These are phyloP conservation scores for Neurospora tetrasperma DNA, from an alignment of 495 filamentous ascomycete genomes.

Conservation along the genomic window DNA sequence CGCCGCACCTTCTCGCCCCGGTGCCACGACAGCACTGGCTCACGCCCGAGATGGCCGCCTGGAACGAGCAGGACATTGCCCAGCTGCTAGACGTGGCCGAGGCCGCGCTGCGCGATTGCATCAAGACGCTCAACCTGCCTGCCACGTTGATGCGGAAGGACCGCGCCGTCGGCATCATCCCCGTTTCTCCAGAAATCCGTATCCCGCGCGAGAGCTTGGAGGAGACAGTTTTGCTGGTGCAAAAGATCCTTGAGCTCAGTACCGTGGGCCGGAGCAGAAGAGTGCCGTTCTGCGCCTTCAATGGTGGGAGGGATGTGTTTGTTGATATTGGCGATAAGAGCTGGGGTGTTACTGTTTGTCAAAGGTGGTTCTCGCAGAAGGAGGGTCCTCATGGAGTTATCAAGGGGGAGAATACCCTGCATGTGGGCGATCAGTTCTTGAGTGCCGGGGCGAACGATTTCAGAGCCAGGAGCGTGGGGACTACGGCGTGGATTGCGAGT, in stretches of 20 bases:
- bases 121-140: slow-evolving; percentile 62
- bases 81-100: slow-evolving; percentile 80
- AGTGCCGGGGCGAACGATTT: slow-evolving; percentile 95
- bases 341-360: slow-evolving; percentile 85
- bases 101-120: slow-evolving; percentile 66
- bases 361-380: slow-evolving; percentile 78
- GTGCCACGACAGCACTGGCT: slow-evolving; percentile 68
- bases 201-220: slow-evolving; percentile 85
- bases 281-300: slow-evolving; percentile 96
- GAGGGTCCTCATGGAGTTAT: slow-evolving; percentile 22
- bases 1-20: slow-evolving; percentile 45
- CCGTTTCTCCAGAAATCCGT: slow-evolving; percentile 43
- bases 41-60: slow-evolving; percentile 76
- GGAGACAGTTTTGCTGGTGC: slow-evolving; percentile 88
- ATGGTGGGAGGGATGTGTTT: slow-evolving; percentile 94
- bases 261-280: slow-evolving; percentile 32
- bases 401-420: slow-evolving; percentile 51
- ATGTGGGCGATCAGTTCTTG: slow-evolving; percentile 94
- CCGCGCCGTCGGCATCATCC: slow-evolving; percentile 85
- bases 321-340: slow-evolving; percentile 98
- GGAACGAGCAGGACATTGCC: slow-evolving; percentile 69
- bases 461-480: slow-evolving; percentile 61
- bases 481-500: slow-evolving; percentile 81
- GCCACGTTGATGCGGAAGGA: slow-evolving; percentile 80
- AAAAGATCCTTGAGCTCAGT: slow-evolving; percentile 82